Percentiles rank a stretch among this genome's conserved stretches.
phyloP scores from a whole-genome alignment of 1,139 yeast species.

The Geotrichum bryndzae region DNA sequence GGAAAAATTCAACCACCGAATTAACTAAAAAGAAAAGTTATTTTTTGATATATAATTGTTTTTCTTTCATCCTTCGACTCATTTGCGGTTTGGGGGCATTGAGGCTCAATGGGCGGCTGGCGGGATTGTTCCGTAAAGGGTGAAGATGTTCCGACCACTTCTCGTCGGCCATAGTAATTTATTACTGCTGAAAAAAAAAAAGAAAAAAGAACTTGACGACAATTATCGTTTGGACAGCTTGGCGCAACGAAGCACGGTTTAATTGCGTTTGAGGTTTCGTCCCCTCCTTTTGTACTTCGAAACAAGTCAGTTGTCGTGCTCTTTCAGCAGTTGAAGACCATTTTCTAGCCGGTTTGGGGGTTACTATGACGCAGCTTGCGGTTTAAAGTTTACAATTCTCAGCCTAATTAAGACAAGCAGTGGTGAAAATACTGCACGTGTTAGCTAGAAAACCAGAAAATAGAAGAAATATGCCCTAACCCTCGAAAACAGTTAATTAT shows the following conservation, averaged over 20 bases:
- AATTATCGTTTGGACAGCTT: background rate
- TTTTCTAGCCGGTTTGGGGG: background rate
- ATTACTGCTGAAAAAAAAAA: background rate
- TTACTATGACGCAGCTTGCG: background rate
- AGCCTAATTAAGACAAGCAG: background rate
- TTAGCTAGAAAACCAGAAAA: background rate
- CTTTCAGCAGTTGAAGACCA: background rate
- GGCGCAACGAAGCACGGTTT: background rate
- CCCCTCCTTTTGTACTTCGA: background rate
- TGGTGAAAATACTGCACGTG: background rate
- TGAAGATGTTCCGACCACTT: background rate
- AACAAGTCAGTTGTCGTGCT: background rate
- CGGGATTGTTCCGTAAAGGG: background rate
- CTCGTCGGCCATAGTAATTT: background rate
- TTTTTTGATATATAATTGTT: background rate
- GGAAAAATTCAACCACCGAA: background rate
- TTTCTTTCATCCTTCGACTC: background rate
- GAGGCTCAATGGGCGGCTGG: background rate
- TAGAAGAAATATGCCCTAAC: background rate
- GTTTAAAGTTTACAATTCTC: background rate
- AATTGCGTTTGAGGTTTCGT: background rate
- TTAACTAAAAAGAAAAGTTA: background rate
- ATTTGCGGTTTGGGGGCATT: background rate
- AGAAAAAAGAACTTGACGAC: background rate
- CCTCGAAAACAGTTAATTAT: background rate